A percentile compares a stretch with the other conserved stretches of the same genome.
Evolutionary conservation across 192 early-diverging fungal species (phyloP).

Genomic region (Allomyces javanicus): DNA sequence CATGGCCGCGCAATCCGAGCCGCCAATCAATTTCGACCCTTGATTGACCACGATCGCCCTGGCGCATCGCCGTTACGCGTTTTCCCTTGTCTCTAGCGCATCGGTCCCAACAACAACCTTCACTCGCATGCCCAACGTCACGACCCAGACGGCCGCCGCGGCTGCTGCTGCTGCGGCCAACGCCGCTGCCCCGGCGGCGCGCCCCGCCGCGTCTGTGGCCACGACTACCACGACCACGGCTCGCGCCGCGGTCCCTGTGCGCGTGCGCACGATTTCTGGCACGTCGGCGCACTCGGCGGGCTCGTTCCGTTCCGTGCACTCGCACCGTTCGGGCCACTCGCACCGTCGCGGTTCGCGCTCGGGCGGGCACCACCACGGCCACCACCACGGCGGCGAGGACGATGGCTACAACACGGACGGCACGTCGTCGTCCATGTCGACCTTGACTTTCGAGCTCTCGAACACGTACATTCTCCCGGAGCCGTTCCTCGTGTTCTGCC

Average conservation of each 20-base stretch:
- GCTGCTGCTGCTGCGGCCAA: too few species aligned
- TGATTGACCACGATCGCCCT: too few species aligned
- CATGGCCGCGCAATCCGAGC: too few species aligned
- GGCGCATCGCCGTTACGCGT: too few species aligned
- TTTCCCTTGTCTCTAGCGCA: too few species aligned
- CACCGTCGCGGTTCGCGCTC: not conserved
- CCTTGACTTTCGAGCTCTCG: not conserved
- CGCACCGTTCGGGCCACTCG: not conserved
- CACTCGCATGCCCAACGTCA: too few species aligned
- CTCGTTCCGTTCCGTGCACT: not conserved
- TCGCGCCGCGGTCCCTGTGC: not conserved
- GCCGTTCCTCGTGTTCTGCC: not conserved
- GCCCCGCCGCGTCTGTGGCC: too few species aligned
- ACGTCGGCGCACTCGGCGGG: constrained; percentile 1
- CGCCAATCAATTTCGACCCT: too few species aligned
- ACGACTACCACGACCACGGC: not conserved
- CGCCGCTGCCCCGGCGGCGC: too few species aligned
- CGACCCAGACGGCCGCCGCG: too few species aligned
- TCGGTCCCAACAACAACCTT: too few species aligned
- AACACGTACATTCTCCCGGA: not conserved
- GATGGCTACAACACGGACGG: not conserved
- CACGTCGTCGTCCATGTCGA: not conserved
- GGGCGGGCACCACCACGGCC: not conserved
- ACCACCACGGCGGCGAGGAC: not conserved
- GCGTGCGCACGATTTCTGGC: not conserved